phyloP scores from a whole-genome alignment of 345 rosid genomes.

The Eucalyptus regnans region DNA sequence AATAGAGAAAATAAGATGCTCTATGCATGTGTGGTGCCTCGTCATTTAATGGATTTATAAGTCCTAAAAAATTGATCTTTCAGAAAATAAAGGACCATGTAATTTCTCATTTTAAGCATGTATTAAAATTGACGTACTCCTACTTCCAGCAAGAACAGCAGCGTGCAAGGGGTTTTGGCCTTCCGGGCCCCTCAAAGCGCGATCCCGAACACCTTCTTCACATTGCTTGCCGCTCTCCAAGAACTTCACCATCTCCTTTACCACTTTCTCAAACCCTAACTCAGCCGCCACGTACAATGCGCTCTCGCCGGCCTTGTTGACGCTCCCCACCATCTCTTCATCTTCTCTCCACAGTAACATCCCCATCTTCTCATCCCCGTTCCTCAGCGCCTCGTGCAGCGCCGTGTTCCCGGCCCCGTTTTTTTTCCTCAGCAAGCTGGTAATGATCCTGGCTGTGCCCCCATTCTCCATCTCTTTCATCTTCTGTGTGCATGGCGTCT shows the following conservation, averaged over 20 bases:
- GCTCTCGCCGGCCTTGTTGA: not conserved
- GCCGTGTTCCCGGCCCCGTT: not conserved
- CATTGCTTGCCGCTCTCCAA: not conserved
- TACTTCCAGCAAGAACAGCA: not conserved
- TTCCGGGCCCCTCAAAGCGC: not conserved
- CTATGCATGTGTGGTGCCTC: not conserved
- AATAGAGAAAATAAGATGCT: not conserved
- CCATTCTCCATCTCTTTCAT: not conserved
- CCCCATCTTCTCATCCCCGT: not conserved
- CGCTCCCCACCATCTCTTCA: not conserved
- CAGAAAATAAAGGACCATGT: not conserved
- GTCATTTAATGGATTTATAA: no score
- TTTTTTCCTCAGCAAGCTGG: not conserved
- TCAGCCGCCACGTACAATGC: not conserved
- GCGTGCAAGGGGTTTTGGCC: not conserved
- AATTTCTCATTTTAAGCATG: not conserved
- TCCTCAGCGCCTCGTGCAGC: not conserved
- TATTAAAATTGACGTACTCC: not conserved
- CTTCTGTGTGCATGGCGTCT: not conserved
- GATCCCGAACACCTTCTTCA: not conserved
- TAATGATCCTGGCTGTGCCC: not conserved
- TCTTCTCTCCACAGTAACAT: not conserved
- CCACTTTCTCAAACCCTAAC: not conserved
- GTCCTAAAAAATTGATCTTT: no score
- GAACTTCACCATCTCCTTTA: not conserved